phyloP scores from a whole-genome alignment of 805 yeast genomes.

The Monosporozyma yasuniensis region DNA sequence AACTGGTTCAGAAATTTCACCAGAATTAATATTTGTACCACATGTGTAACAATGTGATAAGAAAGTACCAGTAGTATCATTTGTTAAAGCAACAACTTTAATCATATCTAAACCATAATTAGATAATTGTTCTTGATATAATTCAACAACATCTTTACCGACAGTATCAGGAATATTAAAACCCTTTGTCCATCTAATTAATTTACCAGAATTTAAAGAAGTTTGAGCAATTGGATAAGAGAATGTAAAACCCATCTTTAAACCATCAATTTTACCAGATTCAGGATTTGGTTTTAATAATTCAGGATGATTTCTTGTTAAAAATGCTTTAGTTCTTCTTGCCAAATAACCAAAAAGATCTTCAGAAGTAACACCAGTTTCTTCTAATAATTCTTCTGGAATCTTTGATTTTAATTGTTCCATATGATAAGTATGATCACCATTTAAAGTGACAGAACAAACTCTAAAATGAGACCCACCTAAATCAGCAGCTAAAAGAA shows the following conservation, averaged over 20 bases:
- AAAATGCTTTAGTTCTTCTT: constrained; percentile 52
- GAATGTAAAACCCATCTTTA: constrained; percentile 87
- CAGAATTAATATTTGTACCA: constrained; percentile 30
- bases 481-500: constrained; percentile 80
- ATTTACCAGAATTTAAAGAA: constrained; percentile 65
- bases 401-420: constrained; percentile 72
- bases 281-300: constrained; percentile 24
- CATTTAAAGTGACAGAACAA: constrained; percentile 71
- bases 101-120: constrained; percentile 48
- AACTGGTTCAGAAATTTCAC: constrained; percentile 64
- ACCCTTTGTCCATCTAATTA: constrained; percentile 96
- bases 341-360: constrained; percentile 74
- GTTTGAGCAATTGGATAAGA: constrained; percentile 88
- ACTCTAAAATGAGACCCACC: constrained; percentile 97
- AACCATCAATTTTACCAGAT: constrained; percentile 9
- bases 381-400: constrained; percentile 65
- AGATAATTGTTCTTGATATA: constrained; percentile 64
- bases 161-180: constrained; percentile 79
- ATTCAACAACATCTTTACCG: constrained; percentile 69
- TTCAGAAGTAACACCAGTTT: constrained; percentile 42
- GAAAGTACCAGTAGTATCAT: constrained; percentile 93
- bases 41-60: constrained; percentile 79
- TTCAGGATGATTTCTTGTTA: constrained; percentile 56
- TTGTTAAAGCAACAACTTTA: constrained; percentile 77
- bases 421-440: constrained; percentile 69